Evolutionary conservation across 1,139 yeast genomes (phyloP).

Genomic region (Kodamaea alishanica): DNA sequence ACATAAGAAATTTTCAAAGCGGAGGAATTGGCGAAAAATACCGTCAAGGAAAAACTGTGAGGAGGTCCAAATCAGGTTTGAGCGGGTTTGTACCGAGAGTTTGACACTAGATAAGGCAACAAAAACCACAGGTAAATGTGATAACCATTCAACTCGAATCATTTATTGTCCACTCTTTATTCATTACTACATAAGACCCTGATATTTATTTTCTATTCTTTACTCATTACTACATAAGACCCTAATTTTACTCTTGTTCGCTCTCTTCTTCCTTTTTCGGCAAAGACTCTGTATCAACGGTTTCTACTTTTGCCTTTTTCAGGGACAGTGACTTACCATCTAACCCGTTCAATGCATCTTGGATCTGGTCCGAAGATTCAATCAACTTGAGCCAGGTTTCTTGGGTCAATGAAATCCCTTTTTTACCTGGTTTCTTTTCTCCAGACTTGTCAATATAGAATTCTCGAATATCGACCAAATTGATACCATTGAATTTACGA

Average conservation of each 20-base stretch:
- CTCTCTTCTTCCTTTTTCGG: constrained; percentile 9
- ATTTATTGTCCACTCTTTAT: too few species aligned
- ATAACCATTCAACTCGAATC: too few species aligned
- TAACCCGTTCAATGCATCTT: constrained; percentile 53
- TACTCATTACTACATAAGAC: too few species aligned
- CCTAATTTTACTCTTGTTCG: constrained; percentile 1
- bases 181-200: background rate
- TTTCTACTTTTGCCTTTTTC: constrained; percentile 9
- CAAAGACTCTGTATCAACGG: constrained; percentile 1
- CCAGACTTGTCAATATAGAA: constrained; percentile 63
- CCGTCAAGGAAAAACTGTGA: too few species aligned
- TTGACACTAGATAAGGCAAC: too few species aligned
- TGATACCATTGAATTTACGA: constrained; percentile 60
- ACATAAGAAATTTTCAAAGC: too few species aligned
- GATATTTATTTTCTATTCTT: background rate
- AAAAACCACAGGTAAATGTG: too few species aligned
- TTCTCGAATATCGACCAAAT: constrained; percentile 77
- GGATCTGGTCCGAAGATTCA: constrained; percentile 51
- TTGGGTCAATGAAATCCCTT: constrained; percentile 76
- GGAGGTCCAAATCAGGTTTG: too few species aligned
- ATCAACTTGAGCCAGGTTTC: constrained; percentile 63
- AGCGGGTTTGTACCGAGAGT: too few species aligned
- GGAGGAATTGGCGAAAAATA: too few species aligned
- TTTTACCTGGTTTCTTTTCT: constrained; percentile 71
- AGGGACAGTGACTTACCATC: constrained; percentile 4